Conservation (phyloP, 2,329 filamentous ascomycete genomes). For the Clathrospora elynae region DNA sequence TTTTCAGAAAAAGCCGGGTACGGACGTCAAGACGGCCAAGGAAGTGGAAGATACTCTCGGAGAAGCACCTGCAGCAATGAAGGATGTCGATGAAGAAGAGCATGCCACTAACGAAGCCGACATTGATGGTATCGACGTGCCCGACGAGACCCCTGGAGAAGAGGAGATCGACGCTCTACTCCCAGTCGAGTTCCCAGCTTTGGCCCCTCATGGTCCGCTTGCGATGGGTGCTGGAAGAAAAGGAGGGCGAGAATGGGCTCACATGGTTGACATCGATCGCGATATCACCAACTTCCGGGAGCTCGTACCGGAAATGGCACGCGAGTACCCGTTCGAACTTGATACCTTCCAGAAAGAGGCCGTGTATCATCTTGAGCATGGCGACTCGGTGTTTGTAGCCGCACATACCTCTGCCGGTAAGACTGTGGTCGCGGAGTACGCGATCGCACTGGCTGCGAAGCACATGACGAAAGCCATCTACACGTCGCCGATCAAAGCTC, state of each 20-base stretch:
- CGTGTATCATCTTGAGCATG: conserved; percentile 93
- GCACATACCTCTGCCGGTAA: conserved; percentile 98
- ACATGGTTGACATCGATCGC: conserved; percentile 95
- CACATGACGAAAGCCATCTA: conserved; percentile 99
- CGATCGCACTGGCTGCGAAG: conserved; percentile 92
- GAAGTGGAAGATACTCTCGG: conserved; percentile 71
- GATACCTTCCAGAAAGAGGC: conserved; percentile 99
- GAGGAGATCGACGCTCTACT: conserved; percentile 82
- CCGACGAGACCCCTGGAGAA: conserved; percentile 55
- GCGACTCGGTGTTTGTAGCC: conserved; percentile 96
- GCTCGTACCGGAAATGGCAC: conserved; percentile 93
- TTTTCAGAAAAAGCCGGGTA: conserved; percentile 65
- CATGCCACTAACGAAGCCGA: conserved; percentile 32
- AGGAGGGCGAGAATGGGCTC: conserved; percentile 88
- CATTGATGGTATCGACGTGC: conserved; percentile 34
- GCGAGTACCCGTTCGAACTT: conserved; percentile 94
- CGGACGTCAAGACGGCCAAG: conserved; percentile 66
- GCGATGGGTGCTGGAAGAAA: conserved; percentile 73
- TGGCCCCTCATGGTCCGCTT: conserved; percentile 82
- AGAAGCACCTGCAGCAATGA: conserved; percentile 50
- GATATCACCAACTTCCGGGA: conserved; percentile 94
- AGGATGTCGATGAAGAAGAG: conserved; percentile 31
- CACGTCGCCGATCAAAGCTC: conserved; percentile 95
- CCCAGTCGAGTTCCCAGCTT: conserved; percentile 88
- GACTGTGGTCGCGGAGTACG: conserved; percentile 97